Conservation (phyloP, 2,329 filamentous ascomycete species). For the Xylaria polymorpha region DNA sequence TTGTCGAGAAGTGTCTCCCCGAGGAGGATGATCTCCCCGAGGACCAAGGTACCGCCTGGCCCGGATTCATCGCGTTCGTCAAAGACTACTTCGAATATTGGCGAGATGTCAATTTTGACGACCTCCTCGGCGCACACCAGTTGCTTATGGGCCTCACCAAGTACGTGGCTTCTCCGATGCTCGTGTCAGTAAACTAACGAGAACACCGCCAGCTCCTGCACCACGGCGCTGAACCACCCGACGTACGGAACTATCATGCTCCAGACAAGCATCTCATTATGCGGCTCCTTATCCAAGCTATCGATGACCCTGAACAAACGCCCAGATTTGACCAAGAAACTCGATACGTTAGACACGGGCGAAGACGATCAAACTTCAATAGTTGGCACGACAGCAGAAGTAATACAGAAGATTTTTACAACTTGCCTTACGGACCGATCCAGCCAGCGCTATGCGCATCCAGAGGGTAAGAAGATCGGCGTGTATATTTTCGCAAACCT, state of each 20-base stretch:
- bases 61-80: constrained; percentile 81
- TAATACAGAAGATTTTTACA: constrained; percentile 90
- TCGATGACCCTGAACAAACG: constrained; percentile 86
- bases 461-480: constrained; percentile 85
- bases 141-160: constrained; percentile 78
- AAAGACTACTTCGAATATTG: constrained; percentile 84
- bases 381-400: constrained; percentile 88
- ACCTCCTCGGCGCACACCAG: constrained; percentile 80
- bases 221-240: constrained; percentile 82
- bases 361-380: constrained; percentile 80
- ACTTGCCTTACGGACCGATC: constrained; percentile 87
- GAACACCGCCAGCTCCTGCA: constrained; percentile 71
- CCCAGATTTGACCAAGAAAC: constrained; percentile 78
- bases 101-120: constrained; percentile 80
- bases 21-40: constrained; percentile 72
- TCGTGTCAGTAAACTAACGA: constrained; percentile 29
- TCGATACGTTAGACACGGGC: constrained; percentile 66
- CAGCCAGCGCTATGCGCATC: constrained; percentile 72
- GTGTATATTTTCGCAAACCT: constrained; percentile 95
- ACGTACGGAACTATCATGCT: constrained; percentile 84
- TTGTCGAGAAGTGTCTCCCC: constrained; percentile 73
- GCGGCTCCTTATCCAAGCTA: constrained; percentile 80
- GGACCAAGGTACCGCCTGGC: constrained; percentile 76
- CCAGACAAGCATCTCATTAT: constrained; percentile 84
- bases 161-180: constrained; percentile 60